Conservation (phyloP, 352 stramenopile species). For the Pythium grandisporangium region DNA sequence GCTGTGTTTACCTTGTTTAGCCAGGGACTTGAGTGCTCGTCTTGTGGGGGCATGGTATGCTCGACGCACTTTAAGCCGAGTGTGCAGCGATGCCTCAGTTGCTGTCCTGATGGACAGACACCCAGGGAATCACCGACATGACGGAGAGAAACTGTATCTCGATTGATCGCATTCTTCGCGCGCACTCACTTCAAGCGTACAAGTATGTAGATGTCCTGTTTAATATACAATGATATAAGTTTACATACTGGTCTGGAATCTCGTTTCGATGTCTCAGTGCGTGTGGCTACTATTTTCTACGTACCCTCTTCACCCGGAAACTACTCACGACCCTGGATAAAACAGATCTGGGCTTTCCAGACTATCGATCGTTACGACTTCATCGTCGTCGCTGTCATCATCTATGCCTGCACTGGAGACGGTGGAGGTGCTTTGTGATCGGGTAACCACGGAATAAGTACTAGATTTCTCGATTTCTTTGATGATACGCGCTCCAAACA, state of each 20-base stretch:
- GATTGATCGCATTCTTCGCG: too few relatives aligned
- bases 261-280: too few relatives aligned
- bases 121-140: too few relatives aligned
- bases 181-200: too few relatives aligned
- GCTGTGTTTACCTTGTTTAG: conserved; percentile 61
- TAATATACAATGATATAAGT: too few relatives aligned
- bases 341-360: conserved; percentile 2
- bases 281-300: too few relatives aligned
- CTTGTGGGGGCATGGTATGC: conserved; percentile 53
- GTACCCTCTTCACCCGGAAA: too few relatives aligned
- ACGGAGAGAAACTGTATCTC: too few relatives aligned
- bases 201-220: too few relatives aligned
- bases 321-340: too few relatives aligned
- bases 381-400: conserved; percentile 9
- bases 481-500: conserved; percentile 4
- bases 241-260: too few relatives aligned
- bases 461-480: conserved; percentile 11
- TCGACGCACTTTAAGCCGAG: conserved; percentile 25
- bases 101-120: too few relatives aligned
- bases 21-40: conserved; percentile 29
- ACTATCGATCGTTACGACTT: conserved; percentile 11
- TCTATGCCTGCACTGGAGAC: conserved; percentile 8
- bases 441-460: conserved; percentile 5
- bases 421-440: conserved; percentile 8
- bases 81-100: neutral